Percentiles rank a stretch among this genome's conserved stretches.
These are phyloP conservation scores for Yamadazyma dendronema DNA, from an alignment of 1,139 yeast species.

Conservation along the genomic window DNA sequence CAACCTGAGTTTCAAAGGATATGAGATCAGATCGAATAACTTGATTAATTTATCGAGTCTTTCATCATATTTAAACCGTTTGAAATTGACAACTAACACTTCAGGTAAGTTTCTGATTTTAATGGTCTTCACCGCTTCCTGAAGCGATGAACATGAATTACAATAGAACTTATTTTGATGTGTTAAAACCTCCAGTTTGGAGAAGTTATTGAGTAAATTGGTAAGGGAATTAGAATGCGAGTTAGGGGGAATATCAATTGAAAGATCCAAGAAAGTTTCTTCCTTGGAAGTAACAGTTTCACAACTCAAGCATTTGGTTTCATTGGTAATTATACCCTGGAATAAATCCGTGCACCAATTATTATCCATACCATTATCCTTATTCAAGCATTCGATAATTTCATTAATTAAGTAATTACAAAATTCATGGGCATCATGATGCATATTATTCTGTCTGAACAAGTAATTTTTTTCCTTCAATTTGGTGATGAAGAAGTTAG, in stretches of 20 bases:
- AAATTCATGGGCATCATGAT: conserved; percentile 98
- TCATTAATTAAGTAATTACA: conserved; percentile 82
- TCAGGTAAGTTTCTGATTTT: conserved; percentile 77
- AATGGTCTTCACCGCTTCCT: conserved; percentile 94
- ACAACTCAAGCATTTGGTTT: conserved; percentile 87
- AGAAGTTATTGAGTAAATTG: conserved; percentile 73
- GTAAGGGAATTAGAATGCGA: conserved; percentile 66
- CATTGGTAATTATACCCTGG: conserved; percentile 83
- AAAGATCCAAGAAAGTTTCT: conserved; percentile 82
- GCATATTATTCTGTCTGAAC: conserved; percentile 84
- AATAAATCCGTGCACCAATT: conserved; percentile 71
- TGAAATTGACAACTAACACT: conserved; percentile 77
- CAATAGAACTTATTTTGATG: conserved; percentile 92
- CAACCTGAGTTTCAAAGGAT: conserved; percentile 71
- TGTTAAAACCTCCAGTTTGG: conserved; percentile 80
- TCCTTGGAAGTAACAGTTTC: conserved; percentile 83
- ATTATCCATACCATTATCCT: conserved; percentile 28
- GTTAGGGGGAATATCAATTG: conserved; percentile 76
- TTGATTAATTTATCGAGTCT: conserved; percentile 78
- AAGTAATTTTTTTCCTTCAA: conserved; percentile 79
- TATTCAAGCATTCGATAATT: conserved; percentile 67
- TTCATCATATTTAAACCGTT: conserved; percentile 90
- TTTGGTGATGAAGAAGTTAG: conserved; percentile 67
- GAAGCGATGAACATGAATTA: conserved; percentile 84
- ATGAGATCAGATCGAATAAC: conserved; percentile 79